Base-by-base conservation (phyloP, 306 rosid genomes). In the Pyrus communis region DNA sequence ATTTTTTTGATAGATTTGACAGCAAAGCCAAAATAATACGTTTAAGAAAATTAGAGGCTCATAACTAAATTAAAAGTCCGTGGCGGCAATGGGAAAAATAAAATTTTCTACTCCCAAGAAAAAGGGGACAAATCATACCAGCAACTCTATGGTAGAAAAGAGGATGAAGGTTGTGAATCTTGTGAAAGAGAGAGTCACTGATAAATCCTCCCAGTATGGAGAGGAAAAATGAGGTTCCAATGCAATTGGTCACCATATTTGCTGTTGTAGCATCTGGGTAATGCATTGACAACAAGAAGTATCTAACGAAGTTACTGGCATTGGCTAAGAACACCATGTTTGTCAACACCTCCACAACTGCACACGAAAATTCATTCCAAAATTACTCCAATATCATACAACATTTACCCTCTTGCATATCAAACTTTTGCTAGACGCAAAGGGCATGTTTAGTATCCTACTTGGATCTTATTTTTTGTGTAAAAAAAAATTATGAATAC, bases 201-300 rank as follows among this genome's bases (percentile, higher is more conserved):
- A 86, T 22, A 23, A 83, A 83, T 17, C 87, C 89, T 17, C 87
- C 85, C 51, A 81, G 17, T 14, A 86, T 78, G 55, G 80, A 73
- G 55, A 86, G 82, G 70, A 83, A 5, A 57, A 27, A 78, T 25
- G 87, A 59, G 15, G 80, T 75, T 59, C 87, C 87, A 69, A 83
- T 57, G 64, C 81, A 86, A 68, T 83, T 84, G 45, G 86, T 81
- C n/a, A 86, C 84, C 85, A 76, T 80, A 67, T 73, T 86, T 69
- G 87, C 77, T 68, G 89, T 70, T 75, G 68, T 28, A 27, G 85
- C 73, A 10, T 78, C 68, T 2, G 84, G 66, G 45, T 83, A 83
- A 79, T 86, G 87, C 86, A 84, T 79, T 17, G 80, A 84, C 63
- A 64, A 76, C 23, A 45, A 9, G 57, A 81, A 81, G 30, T 76